A percentile compares a stretch with the other conserved stretches of the same genome.
Evolutionary conservation across 768 basidiomycete species (phyloP).

Genomic region (Thelephora aurantiotincta): DNA sequence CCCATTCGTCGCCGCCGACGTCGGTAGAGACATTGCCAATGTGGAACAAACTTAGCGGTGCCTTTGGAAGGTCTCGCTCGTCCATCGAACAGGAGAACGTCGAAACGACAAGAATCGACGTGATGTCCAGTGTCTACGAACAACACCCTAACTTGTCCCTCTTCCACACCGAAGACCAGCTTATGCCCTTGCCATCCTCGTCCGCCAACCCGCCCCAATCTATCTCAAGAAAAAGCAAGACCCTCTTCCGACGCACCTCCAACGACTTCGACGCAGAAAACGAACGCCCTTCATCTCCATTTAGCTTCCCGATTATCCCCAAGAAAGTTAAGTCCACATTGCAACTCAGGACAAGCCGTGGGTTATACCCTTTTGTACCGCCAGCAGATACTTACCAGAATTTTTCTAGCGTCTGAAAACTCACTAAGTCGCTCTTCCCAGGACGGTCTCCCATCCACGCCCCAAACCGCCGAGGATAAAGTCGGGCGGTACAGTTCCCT

Average conservation of each 20-base stretch:
- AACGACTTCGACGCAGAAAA: constrained; percentile 27
- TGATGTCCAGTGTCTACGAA: constrained; percentile 38
- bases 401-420: background rate
- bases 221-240: constrained; percentile 31
- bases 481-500: constrained; percentile 30
- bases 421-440: constrained; percentile 11
- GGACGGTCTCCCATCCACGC: constrained; percentile 21
- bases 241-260: constrained; percentile 37
- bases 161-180: constrained; percentile 26
- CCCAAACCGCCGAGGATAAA: constrained; percentile 19
- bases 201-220: constrained; percentile 29
- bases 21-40: background rate
- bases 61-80: constrained; percentile 4
- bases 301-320: constrained; percentile 16
- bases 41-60: constrained; percentile 8
- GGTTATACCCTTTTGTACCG: constrained; percentile 1
- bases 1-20: background rate
- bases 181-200: constrained; percentile 16
- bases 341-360: constrained; percentile 12
- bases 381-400: constrained; percentile 11
- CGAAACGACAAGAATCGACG: constrained; percentile 15
- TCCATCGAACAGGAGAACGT: background rate
- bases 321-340: constrained; percentile 37
- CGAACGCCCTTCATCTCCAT: constrained; percentile 21
- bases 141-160: constrained; percentile 50